phyloP scores from a whole-genome alignment of 73 alveolate species.

The Symbiodinium natans region DNA sequence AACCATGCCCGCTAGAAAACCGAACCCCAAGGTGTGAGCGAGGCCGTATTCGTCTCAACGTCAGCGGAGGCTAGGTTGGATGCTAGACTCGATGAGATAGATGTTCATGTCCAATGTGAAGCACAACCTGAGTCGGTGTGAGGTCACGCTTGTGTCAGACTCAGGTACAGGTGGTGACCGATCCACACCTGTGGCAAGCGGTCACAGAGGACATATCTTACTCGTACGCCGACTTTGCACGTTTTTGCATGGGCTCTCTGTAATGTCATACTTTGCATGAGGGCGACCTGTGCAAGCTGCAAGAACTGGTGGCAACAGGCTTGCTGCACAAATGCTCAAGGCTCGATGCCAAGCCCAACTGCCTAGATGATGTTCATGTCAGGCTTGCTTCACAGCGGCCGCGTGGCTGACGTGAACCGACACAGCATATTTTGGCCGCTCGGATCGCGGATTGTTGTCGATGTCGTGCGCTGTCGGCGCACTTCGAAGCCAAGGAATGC shows the following conservation, averaged over 20 bases:
- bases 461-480: neutral
- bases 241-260: neutral
- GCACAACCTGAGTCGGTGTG: no score
- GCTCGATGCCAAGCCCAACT: neutral
- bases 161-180: neutral
- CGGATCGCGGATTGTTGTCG: neutral
- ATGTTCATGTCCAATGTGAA: no score
- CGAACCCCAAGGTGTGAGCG: no score
- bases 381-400: constrained; percentile 42
- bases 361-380: neutral
- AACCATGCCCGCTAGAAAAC: no score
- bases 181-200: neutral
- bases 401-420: constrained; percentile 46
- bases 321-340: neutral
- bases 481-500: constrained; percentile 23
- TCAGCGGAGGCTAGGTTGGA: no score
- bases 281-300: constrained; percentile 37
- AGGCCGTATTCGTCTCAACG: no score
- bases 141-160: neutral
- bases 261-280: neutral
- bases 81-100: no score
- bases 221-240: no score
- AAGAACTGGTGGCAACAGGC: constrained; percentile 29
- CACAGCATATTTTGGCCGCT: constrained; percentile 76
- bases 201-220: neutral